Base-by-base conservation (phyloP, 129 eudicot species). In the Flaveria sonorensis region DNA sequence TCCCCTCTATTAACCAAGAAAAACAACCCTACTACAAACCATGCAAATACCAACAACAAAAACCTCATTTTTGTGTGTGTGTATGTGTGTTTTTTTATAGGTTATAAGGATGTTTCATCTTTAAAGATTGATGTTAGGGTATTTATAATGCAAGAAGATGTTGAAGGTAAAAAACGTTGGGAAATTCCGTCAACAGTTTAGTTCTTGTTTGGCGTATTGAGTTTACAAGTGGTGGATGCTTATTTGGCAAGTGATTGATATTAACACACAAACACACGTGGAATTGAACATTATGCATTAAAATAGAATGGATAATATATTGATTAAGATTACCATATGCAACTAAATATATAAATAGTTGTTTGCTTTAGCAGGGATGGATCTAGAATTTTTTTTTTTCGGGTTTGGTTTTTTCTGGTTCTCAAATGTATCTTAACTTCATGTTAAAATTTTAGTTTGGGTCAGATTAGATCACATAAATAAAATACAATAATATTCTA, bases 21-120 rank as follows among this genome's bases (percentile, higher is more conserved):
- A 74, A 78, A 70, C 43, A 82, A 68, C 40, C 79, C 83, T 53
- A 73, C 68, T 70, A 82, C 72, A 77, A 68, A 68, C 81, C 83
- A 83, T 46, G 65, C 83, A 56, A 40, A 36, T 51, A 73, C 21
- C 75, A 50, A 21, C 50, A 47, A 46, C 36, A 59, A 50, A 11
- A 26, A 23, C 75, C 64, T 82, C 82, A 67, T 64, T 60, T 71
- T 30, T 14, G 40, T 66, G 42, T 67, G 43, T 74, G 32, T 56
- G 20, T 63, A 30, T 63, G 21, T 74, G 43, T 80, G 30, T 68
- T 26, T 13, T 48, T 48, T 13, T 2, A 48, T 3, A 48, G 53
- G n/a, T 48, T 48, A 28, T 45, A 60, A 26, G 45, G 28, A 21
- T 50, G 53, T 60, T 66, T 51, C 70, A 57, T 78, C n/a, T 63